Base-by-base conservation (phyloP, 768 basidiomycete genomes). In the Mycena floridula region DNA sequence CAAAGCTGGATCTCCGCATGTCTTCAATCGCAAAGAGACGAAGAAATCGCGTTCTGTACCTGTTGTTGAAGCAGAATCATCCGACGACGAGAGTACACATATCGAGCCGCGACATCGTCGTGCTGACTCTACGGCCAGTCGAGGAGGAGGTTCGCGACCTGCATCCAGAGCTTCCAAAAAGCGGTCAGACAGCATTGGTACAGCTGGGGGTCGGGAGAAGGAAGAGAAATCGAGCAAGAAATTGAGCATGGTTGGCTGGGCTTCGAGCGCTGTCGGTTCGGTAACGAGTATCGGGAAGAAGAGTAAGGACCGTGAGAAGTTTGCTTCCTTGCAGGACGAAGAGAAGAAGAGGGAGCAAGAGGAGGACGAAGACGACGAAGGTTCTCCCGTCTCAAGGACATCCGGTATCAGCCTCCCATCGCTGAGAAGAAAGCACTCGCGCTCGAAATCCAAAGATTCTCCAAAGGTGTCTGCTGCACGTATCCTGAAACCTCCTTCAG, bases 191-290 rank as follows among this genome's bases (percentile, higher is more conserved):
- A 86, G 84, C 50, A 67, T 55, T 2, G 68, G 64, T 12, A 70
- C 74, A 8, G 53, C 63, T 2, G 59, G 50, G 46, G 69, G 59
- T 30, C 51, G 50, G 25, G 64, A 61, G 5, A 65, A 64, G 32
- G 67, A 64, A 3, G 62, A 64, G 24, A 56, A 63, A 25, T 62
- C 63, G 15, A 27, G 59, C 16, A 65, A 61, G 47, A 72, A 70
- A 54, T 66, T 67, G 55, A 74, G 65, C 45, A 68, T 83, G 16
- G 66, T 76, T 3, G 79, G 76, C 5, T 88, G 86, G 82, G 83
- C 82, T 12, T 76, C 77, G 41, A 80, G 59, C 58, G 82, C 81
- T 26, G 77, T 85, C 39, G 77, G 67, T 36, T 77, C 77, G 25
- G 70, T 86, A 38, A 70, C 79, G 2, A 76, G 77, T 3, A 66